Evolutionary conservation across 2,329 filamentous ascomycete genomes (phyloP), one percentile per base, ranked within the genome.

Genomic region (Parafenestella ontariensis): DNA sequence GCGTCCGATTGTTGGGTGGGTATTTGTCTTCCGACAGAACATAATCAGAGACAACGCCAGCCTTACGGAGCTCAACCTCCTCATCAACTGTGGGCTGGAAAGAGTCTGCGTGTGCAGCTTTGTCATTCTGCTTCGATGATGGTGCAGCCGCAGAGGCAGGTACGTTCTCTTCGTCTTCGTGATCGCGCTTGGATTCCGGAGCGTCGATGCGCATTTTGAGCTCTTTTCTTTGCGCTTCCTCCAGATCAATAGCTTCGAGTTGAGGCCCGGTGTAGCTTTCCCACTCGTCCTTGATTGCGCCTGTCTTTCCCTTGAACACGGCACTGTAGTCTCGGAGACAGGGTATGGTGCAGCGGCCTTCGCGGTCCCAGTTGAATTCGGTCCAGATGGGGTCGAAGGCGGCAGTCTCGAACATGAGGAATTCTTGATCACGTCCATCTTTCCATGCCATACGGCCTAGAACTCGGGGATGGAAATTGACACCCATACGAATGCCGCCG

Each of bases 381-480:
- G 82, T 81, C 83, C 83, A 85, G 62, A 85, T 83, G 0, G 83
- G 82, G 59, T 85, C 83, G 51, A 85, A 84, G 4, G 82, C 79
- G 5, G 79, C 82, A 1, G 82, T 84, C 65, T 85, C 82, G n/a
- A 85, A 76, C 82, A 84, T 85, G 9, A 80, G 74, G 47, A 84
- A 80, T 52, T 85, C 82, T 4, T 79, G 77, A 50, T 83, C 82
- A 42, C 81, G 77, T 3, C 78, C 77, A 54, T 85, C 83, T 61
- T 84, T 84, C 73, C 82, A 83, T 2, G 82, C 80, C 81, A 85
- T 84, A 42, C 82, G 78, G 2, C 83, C 82, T 21, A 85, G 77
- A 5, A 85, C 79, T 17, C 81, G 76, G 1, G 83, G 83, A 52
- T 85, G 83, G 66, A 84, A 85, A 56, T 85, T 85, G 55, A 85